phyloP scores from a whole-genome alignment of 1,284 basidiomycete genomes.

The Amylostereum chailletii region DNA sequence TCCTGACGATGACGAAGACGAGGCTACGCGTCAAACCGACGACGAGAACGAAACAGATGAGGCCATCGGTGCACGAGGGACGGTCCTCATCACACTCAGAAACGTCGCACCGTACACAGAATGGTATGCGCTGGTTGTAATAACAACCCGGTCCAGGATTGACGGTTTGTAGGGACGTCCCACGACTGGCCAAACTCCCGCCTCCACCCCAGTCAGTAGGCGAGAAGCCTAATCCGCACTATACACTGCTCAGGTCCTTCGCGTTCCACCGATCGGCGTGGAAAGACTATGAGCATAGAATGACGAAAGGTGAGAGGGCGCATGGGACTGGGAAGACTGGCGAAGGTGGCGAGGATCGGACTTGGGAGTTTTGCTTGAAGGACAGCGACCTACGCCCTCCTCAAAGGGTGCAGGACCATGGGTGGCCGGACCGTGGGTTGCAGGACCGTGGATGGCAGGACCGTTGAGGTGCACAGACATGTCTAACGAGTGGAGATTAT shows the following conservation, averaged over 20 bases:
- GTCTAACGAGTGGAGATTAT: not conserved
- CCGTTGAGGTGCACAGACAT: no score
- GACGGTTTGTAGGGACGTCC: slow-evolving; percentile 52
- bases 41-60: slow-evolving; percentile 20
- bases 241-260: slow-evolving; percentile 75
- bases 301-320: slow-evolving; percentile 79
- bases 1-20: slow-evolving; percentile 36
- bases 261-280: slow-evolving; percentile 67
- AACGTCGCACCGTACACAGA: slow-evolving; percentile 84
- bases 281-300: slow-evolving; percentile 83
- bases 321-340: slow-evolving; percentile 60
- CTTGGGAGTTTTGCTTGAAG: slow-evolving; percentile 67
- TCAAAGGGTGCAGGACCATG: not conserved
- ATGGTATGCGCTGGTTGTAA: slow-evolving; percentile 45
- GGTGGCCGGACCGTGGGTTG: not conserved
- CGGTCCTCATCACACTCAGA: slow-evolving; percentile 83
- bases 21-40: slow-evolving; percentile 18
- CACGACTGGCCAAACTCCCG: slow-evolving; percentile 72
- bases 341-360: slow-evolving; percentile 66
- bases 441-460: no score
- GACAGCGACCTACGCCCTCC: slow-evolving; percentile 12
- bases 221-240: slow-evolving; percentile 53
- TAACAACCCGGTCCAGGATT: not conserved
- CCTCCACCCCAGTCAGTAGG: slow-evolving; percentile 36
- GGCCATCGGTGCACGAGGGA: slow-evolving; percentile 35